Evolutionary conservation across 2,329 filamentous ascomycete genomes (phyloP), one percentile per base, ranked within the genome.

Genomic region (Triangularia verruculosa): DNA sequence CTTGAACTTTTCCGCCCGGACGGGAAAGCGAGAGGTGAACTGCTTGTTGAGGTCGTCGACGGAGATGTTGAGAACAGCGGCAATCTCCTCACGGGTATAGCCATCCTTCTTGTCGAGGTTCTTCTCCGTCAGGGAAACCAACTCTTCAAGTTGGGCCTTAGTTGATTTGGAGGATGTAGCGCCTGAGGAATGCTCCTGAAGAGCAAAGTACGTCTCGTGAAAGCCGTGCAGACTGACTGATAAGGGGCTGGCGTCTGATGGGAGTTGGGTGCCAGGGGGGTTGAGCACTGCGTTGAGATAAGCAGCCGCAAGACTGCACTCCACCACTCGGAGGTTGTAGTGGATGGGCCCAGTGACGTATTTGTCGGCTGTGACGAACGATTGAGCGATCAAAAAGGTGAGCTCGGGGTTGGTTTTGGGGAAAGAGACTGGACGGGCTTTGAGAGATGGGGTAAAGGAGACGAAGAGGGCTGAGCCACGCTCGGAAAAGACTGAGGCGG

Each of bases 301-400:
- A 24, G 84, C 85, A 2, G 95, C 93, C 2, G 95, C 95, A 30
- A 99, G 84, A 61, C 90, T 95, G 79, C 92, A 96, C 78, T 99
- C 95, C 39, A 97, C 95, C 1, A 99, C 95, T 27, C 95, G 90
- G 24, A 99, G 85, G 76, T 99, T 99, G 82, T 98, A 99, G 82
- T 94, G 92, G 67, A 96, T 89, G 0, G 94, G 94, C 0, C 90
- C 95, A 1, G 94, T 97, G 66, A 94, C 90, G 73, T 95, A 91
- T 79, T 99, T 99, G 81, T 98, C 93, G 4, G 94, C 91, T 15
- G 90, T 89, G 65, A 99, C 90, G 75, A 97, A 97, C 64, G 91
- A 96, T 75, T 99, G 95, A 7, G 93, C 94, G 69, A 97, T 93
- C 68, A 99, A 83, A 77, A 99, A 98, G 69, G 88, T 92, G 61